A percentile compares a stretch with the other conserved stretches of the same genome.
Conservation (phyloP, 1,284 basidiomycete genomes). For the Ustilago crameri region DNA sequence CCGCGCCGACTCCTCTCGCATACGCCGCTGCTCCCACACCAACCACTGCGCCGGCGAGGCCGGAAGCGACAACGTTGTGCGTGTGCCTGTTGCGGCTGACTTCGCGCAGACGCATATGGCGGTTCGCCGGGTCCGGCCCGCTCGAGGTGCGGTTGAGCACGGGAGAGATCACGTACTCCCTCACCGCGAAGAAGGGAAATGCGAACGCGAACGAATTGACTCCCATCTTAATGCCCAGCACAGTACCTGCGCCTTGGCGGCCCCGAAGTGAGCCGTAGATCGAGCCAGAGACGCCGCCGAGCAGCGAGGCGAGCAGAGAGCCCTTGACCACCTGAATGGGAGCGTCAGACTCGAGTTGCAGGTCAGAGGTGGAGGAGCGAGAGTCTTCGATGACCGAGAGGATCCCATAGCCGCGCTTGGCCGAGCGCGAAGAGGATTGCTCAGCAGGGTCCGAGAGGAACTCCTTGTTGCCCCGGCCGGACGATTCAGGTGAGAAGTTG, state of each 20-base stretch:
- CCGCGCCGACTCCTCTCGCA: slow-evolving; percentile 12
- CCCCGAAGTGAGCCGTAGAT: slow-evolving; percentile 42
- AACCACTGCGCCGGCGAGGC: slow-evolving; percentile 36
- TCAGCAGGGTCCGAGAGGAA: slow-evolving; percentile 35
- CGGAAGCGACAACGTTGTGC: slow-evolving; percentile 32
- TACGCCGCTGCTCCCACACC: slow-evolving; percentile 36
- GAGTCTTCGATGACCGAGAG: slow-evolving; percentile 36
- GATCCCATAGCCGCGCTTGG: slow-evolving; percentile 28
- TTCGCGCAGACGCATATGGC: slow-evolving; percentile 24
- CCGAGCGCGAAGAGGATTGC: not conserved
- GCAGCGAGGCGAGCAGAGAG: slow-evolving; percentile 37
- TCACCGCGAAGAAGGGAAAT: slow-evolving; percentile 49
- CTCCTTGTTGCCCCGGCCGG: slow-evolving; percentile 39
- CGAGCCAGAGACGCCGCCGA: slow-evolving; percentile 33
- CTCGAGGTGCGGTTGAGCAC: slow-evolving; percentile 37
- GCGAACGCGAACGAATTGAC: slow-evolving; percentile 43
- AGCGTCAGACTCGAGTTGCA: slow-evolving; percentile 41
- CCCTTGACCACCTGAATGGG: slow-evolving; percentile 50
- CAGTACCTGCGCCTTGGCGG: slow-evolving; percentile 34
- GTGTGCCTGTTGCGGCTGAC: slow-evolving; percentile 29
- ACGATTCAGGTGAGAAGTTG: slow-evolving; percentile 26
- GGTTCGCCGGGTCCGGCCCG: slow-evolving; percentile 28
- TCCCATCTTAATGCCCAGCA: slow-evolving; percentile 34
- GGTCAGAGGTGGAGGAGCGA: not conserved
- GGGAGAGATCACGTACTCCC: slow-evolving; percentile 41